Percentiles rank a stretch among this genome's conserved stretches.
Evolutionary conservation across 1,139 yeast genomes (phyloP).

Genomic region (Zygosaccharomyces pseudobailii): DNA sequence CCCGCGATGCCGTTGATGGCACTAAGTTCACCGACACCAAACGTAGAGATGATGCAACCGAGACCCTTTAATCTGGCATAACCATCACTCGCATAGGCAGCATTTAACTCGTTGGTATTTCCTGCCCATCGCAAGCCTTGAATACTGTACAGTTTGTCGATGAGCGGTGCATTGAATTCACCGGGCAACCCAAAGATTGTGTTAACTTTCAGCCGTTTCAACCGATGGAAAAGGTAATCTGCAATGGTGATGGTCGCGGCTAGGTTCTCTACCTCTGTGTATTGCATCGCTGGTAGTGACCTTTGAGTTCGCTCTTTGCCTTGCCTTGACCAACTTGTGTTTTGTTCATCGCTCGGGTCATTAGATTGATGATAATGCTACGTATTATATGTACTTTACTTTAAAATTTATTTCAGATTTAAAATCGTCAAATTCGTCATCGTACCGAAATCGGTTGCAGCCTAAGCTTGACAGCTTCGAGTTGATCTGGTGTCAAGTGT

Average conservation of each 20-base stretch:
- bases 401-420: background rate
- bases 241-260: constrained; percentile 40
- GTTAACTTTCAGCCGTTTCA: constrained; percentile 47
- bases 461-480: constrained; percentile 23
- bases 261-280: background rate
- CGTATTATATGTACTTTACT: background rate
- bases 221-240: constrained; percentile 51
- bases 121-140: constrained; percentile 57
- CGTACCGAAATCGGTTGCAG: constrained; percentile 14
- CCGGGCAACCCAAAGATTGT: constrained; percentile 66
- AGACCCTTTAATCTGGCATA: constrained; percentile 56
- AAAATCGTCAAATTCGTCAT: constrained; percentile 7
- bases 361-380: background rate
- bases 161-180: constrained; percentile 53
- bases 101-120: constrained; percentile 61
- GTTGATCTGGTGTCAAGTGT: constrained; percentile 26
- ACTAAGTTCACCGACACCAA: constrained; percentile 63
- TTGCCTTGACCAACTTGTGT: constrained; percentile 3
- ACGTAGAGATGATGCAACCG: constrained; percentile 55
- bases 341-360: constrained; percentile 12
- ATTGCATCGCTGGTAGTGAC: background rate
- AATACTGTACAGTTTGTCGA: constrained; percentile 52
- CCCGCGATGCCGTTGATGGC: constrained; percentile 59
- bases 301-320: constrained; percentile 15
- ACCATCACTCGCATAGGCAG: constrained; percentile 41